Percentiles rank a stretch among this genome's conserved stretches.
These are phyloP conservation scores for Alternaria angustiovoidea DNA, from an alignment of 2,329 filamentous ascomycete species.

Conservation along the genomic window DNA sequence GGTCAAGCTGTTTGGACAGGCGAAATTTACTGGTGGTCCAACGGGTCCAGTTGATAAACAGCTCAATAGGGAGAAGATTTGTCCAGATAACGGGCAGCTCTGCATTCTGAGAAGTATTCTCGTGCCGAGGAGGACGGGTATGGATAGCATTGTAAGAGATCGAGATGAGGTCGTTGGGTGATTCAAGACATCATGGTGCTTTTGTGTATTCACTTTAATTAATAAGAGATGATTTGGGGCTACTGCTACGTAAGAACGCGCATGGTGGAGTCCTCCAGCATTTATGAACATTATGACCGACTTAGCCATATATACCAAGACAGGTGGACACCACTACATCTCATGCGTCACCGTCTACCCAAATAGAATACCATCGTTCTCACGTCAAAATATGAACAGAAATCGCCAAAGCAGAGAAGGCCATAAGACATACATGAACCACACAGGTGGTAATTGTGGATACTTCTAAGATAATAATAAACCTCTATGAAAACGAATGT, in stretches of 20 bases:
- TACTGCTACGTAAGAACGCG: too few relatives aligned
- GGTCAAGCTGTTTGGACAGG: conserved; percentile 53
- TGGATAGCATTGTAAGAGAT: conserved; percentile 12
- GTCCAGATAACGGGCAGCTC: conserved; percentile 59
- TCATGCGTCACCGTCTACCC: too few relatives aligned
- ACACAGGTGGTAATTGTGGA: neutral
- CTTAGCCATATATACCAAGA: neutral
- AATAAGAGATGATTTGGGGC: neutral
- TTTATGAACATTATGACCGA: neutral
- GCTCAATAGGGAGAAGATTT: conserved; percentile 64
- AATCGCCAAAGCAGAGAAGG: neutral
- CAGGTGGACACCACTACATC: too few relatives aligned
- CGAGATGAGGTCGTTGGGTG: conserved; percentile 15
- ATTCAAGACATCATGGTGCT: neutral
- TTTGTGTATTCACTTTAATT: neutral
- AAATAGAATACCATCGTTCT: too few relatives aligned
- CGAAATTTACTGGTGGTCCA: conserved; percentile 65
- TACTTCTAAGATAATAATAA: neutral
- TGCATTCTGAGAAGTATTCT: conserved; percentile 57
- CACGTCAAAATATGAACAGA: too few relatives aligned
- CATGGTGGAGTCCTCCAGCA: too few relatives aligned
- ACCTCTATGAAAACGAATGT: neutral
- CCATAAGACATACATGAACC: neutral
- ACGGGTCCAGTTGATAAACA: conserved; percentile 69
- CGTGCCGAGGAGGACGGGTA: conserved; percentile 34